A percentile compares a stretch with the other conserved stretches of the same genome.
Evolutionary conservation across 129 eudicot genomes (phyloP).

Genomic region (Escallonia rubra): DNA sequence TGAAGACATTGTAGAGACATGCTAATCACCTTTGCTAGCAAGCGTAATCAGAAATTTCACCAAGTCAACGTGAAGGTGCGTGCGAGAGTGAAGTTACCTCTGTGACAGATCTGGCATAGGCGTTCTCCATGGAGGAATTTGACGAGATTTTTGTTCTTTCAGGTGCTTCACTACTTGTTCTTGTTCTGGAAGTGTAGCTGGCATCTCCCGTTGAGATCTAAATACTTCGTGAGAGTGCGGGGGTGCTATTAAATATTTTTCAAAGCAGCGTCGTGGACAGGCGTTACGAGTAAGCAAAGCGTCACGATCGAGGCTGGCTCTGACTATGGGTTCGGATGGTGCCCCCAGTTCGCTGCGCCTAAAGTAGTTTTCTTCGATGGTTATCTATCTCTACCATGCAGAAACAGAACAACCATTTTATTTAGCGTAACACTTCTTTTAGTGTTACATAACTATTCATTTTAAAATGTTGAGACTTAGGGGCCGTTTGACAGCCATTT

Average conservation of each 20-base stretch:
- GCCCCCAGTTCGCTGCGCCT: too few species aligned
- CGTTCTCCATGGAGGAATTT: constrained; percentile 71
- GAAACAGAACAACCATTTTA: too few species aligned
- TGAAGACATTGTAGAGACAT: background rate
- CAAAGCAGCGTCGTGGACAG: background rate
- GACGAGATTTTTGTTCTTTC: background rate
- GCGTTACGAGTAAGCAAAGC: background rate
- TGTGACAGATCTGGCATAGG: constrained; percentile 74
- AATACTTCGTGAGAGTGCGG: background rate
- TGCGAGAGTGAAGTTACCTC: background rate
- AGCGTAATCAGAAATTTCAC: background rate
- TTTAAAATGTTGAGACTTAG: too few species aligned
- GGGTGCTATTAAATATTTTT: background rate
- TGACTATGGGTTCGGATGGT: background rate
- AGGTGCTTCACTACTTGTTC: too few species aligned
- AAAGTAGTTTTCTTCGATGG: too few species aligned
- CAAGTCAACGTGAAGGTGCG: constrained; percentile 12
- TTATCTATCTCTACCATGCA: too few species aligned
- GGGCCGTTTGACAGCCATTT: too few species aligned
- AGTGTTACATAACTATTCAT: too few species aligned
- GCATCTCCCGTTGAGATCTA: background rate
- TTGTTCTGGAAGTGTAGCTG: background rate
- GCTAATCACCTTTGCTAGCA: background rate
- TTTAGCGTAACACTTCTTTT: too few species aligned
- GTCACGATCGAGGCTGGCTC: background rate